These are phyloP conservation scores for Capillidium heterosporum DNA, from an alignment of 371 early-diverging fungal species.

Conservation along the genomic window DNA sequence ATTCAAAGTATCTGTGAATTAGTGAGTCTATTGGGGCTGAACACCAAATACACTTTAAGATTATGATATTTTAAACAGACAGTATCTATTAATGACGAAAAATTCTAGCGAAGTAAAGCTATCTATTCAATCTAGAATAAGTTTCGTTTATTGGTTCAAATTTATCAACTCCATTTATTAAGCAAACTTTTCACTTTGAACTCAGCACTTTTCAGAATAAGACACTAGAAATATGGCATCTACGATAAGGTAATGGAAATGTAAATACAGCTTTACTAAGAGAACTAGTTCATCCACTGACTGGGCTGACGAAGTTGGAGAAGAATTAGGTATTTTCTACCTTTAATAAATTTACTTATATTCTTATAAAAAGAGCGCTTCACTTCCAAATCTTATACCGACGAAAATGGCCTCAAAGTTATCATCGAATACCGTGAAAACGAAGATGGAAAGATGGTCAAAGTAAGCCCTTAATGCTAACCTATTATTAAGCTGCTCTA, in stretches of 20 bases:
- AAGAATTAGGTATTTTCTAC: slow-evolving; percentile 25
- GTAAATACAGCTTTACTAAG: neutral
- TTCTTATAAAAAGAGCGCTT: slow-evolving; percentile 16
- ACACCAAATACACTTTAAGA: too few species aligned
- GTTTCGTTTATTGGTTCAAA: too few species aligned
- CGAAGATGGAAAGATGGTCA: slow-evolving; percentile 77
- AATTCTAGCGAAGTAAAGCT: too few species aligned
- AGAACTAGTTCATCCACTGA: slow-evolving; percentile 11
- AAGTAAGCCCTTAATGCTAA: slow-evolving; percentile 20
- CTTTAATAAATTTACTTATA: neutral
- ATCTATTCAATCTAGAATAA: too few species aligned
- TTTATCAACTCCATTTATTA: neutral
- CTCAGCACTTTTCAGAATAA: neutral
- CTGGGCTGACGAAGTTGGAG: slow-evolving; percentile 57
- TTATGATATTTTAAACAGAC: too few species aligned
- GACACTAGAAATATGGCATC: neutral
- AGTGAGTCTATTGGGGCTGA: too few species aligned
- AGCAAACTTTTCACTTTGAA: neutral
- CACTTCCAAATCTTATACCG: slow-evolving; percentile 35
- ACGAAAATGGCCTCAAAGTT: slow-evolving; percentile 69
- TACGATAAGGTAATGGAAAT: neutral
- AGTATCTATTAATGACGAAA: too few species aligned
- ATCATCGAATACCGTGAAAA: slow-evolving; percentile 62
- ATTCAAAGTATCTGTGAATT: too few species aligned
- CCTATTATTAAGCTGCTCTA: slow-evolving; percentile 6